Percentiles rank a stretch among this genome's conserved stretches.
phyloP scores from a whole-genome alignment of 345 rosid genomes.

The Rhizophora mangle region DNA sequence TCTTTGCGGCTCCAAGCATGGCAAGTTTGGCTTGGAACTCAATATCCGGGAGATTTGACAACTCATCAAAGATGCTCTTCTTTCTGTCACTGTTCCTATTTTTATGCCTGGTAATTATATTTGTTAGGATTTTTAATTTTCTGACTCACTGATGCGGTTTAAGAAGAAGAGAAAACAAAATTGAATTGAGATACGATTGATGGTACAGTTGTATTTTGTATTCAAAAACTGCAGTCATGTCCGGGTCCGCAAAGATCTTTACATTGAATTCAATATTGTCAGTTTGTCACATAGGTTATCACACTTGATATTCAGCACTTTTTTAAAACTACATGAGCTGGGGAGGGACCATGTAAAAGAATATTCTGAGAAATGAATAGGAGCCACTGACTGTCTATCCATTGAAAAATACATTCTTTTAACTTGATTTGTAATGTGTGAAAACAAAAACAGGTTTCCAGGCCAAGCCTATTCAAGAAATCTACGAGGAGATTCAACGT shows the following conservation, averaged over 20 bases:
- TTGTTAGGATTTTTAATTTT: not conserved
- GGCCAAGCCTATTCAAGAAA: slow-evolving; percentile 25
- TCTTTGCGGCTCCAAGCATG: slow-evolving; percentile 28
- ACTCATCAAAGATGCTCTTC: slow-evolving; percentile 26
- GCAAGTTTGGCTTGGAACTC: slow-evolving; percentile 32
- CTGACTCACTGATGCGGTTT: too few species aligned
- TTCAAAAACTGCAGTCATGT: not conserved
- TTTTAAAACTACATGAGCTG: too few species aligned
- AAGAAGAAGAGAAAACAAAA: slow-evolving; percentile 4
- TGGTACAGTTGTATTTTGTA: too few species aligned
- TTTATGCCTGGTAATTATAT: slow-evolving; percentile 13
- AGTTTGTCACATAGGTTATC: too few species aligned
- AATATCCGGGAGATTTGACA: slow-evolving; percentile 24
- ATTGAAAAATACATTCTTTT: too few species aligned
- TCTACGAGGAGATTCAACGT: slow-evolving; percentile 24
- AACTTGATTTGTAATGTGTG: too few species aligned
- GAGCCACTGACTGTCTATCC: too few species aligned
- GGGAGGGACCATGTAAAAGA: too few species aligned
- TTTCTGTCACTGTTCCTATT: slow-evolving; percentile 32
- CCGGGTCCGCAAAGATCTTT: slow-evolving; percentile 13
- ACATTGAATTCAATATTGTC: too few species aligned
- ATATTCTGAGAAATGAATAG: too few species aligned
- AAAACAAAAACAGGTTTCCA: slow-evolving; percentile 10
- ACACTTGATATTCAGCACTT: too few species aligned
- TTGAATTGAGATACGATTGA: slow-evolving; percentile 5